These are phyloP conservation scores for Hemileia vastatrix DNA, from an alignment of 1,284 basidiomycete genomes.

Conservation along the genomic window DNA sequence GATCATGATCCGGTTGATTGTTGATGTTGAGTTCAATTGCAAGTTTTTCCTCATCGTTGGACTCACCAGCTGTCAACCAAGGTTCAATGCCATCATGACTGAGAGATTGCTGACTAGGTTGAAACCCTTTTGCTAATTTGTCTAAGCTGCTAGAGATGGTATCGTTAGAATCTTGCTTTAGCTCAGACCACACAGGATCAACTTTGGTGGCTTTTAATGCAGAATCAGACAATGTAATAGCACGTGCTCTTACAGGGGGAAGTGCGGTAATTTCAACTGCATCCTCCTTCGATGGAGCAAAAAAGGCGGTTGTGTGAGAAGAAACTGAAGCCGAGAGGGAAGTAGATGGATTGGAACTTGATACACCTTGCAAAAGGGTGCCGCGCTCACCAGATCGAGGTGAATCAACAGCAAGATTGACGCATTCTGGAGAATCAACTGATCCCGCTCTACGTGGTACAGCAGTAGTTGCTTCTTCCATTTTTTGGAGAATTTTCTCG, in stretches of 20 bases:
- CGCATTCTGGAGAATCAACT: too few relatives aligned
- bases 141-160: conserved; percentile 19
- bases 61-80: too few relatives aligned
- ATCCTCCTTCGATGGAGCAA: conserved; percentile 1
- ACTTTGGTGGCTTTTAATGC: neutral
- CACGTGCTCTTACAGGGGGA: conserved; percentile 12
- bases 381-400: neutral
- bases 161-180: conserved; percentile 4
- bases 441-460: too few relatives aligned
- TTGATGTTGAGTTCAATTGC: too few relatives aligned
- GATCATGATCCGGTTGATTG: too few relatives aligned
- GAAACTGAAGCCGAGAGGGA: neutral
- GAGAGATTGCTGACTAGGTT: neutral
- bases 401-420: neutral
- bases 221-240: neutral
- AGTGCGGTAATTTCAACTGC: conserved; percentile 14
- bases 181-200: neutral
- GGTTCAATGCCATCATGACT: too few relatives aligned
- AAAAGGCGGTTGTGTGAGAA: neutral
- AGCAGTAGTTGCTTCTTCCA: conserved; percentile 5
- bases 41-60: too few relatives aligned
- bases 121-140: conserved; percentile 19
- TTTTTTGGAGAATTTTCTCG: conserved; percentile 18
- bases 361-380: conserved; percentile 7
- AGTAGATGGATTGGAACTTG: conserved; percentile 17